Evolutionary conservation across 176 grass and related monocot species (phyloP).

Genomic region (Dendrocalamus sinicus): DNA sequence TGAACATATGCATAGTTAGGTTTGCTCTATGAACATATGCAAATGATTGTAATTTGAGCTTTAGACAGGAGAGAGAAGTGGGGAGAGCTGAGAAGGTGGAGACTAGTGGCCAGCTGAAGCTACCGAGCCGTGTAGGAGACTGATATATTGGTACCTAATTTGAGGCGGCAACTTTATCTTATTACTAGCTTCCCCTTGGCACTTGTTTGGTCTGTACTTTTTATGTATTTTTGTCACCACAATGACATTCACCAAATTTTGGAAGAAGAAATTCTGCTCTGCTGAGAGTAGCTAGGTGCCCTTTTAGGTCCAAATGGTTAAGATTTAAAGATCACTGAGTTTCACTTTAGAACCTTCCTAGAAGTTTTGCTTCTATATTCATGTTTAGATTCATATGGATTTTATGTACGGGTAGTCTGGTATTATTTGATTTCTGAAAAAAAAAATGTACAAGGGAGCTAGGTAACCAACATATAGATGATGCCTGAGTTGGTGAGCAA

Average conservation of each 20-base stretch:
- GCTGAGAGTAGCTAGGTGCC: background rate
- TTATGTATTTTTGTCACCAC: background rate
- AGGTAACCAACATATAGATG: conserved; percentile 43
- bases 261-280: background rate
- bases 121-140: conserved; percentile 37
- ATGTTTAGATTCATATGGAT: background rate
- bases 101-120: conserved; percentile 4
- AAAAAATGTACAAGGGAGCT: background rate
- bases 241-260: background rate
- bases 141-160: conserved; percentile 28
- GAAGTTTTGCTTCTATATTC: background rate
- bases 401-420: background rate
- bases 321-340: conserved; percentile 23
- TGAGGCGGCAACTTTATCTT: conserved; percentile 40
- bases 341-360: conserved; percentile 31
- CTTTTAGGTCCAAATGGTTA: conserved; percentile 61
- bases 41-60: background rate
- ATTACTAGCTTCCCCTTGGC: conserved; percentile 43
- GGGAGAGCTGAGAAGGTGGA: background rate
- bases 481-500: conserved; percentile 53
- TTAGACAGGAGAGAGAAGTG: conserved; percentile 5
- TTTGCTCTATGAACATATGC: background rate
- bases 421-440: conserved; percentile 19
- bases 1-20: background rate
- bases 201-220: conserved; percentile 33